A percentile compares a stretch with the other conserved stretches of the same genome.
These are phyloP conservation scores for Amyloporia xantha DNA, from an alignment of 768 basidiomycete species.

Conservation along the genomic window DNA sequence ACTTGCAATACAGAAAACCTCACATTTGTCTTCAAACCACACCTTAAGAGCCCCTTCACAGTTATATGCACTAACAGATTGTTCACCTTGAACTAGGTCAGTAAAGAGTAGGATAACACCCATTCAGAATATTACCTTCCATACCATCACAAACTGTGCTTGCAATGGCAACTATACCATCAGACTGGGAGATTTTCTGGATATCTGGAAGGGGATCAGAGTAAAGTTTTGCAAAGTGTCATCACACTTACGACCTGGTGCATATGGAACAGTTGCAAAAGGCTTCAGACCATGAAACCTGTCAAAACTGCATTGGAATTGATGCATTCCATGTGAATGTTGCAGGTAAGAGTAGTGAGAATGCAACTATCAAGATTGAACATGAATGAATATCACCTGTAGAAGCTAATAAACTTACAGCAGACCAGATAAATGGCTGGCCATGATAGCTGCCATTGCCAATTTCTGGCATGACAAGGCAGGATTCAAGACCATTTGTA, in stretches of 20 bases:
- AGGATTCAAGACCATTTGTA: too few species aligned
- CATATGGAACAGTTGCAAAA: neutral
- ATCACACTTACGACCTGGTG: slow-evolving; percentile 6
- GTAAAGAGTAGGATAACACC: too few species aligned
- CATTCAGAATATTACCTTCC: neutral
- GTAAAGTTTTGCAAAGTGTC: too few species aligned
- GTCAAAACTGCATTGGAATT: neutral
- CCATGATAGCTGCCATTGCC: too few species aligned
- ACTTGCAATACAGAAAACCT: neutral
- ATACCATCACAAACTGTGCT: slow-evolving; percentile 41
- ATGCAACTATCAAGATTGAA: too few species aligned
- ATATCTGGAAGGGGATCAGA: slow-evolving; percentile 31
- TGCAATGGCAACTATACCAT: slow-evolving; percentile 35
- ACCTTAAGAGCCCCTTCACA: slow-evolving; percentile 6
- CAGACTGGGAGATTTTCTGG: slow-evolving; percentile 43
- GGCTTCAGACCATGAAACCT: neutral
- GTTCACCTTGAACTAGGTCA: neutral
- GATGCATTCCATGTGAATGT: neutral
- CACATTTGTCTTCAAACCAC: slow-evolving; percentile 1
- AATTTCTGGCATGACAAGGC: too few species aligned
- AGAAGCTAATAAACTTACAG: too few species aligned
- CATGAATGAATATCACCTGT: too few species aligned
- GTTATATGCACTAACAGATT: slow-evolving; percentile 9
- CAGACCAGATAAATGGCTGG: too few species aligned
- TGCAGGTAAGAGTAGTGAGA: too few species aligned